phyloP scores from a whole-genome alignment of 2,329 filamentous ascomycete species.

The Curvularia verruculosa region DNA sequence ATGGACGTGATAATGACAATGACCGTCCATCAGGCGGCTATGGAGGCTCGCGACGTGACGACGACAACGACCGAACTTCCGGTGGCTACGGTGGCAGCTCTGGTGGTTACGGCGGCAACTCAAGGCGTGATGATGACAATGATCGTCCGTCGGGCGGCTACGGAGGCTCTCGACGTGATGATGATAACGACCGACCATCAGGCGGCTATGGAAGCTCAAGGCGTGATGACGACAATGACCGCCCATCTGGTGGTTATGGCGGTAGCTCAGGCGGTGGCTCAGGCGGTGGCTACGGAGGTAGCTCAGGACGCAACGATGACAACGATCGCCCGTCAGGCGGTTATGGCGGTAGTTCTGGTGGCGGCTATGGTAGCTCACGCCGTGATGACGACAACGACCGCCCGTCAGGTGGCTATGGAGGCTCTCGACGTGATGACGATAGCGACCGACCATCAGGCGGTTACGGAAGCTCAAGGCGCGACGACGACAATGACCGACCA shows the following conservation, averaged over 20 bases:
- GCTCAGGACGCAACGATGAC: constrained; percentile 26
- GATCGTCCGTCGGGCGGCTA: not conserved
- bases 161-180: not conserved
- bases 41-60: constrained; percentile 14
- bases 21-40: constrained; percentile 13
- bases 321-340: constrained; percentile 32
- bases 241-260: constrained; percentile 28
- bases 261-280: constrained; percentile 16
- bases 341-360: constrained; percentile 21
- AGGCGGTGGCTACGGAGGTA: constrained; percentile 21
- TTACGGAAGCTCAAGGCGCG: constrained; percentile 19
- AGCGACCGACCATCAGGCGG: constrained; percentile 32
- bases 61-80: constrained; percentile 1
- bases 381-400: constrained; percentile 32
- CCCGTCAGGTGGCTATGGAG: constrained; percentile 22
- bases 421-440: constrained; percentile 23
- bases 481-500: not conserved
- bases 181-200: not conserved
- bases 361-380: constrained; percentile 23
- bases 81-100: not conserved
- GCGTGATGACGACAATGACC: constrained; percentile 22
- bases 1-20: constrained; percentile 19
- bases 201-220: constrained; percentile 10
- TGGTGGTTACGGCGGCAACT: not conserved
- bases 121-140: not conserved